phyloP scores from a whole-genome alignment of 2,329 filamentous ascomycete species.

The Aspergillus texensis region DNA sequence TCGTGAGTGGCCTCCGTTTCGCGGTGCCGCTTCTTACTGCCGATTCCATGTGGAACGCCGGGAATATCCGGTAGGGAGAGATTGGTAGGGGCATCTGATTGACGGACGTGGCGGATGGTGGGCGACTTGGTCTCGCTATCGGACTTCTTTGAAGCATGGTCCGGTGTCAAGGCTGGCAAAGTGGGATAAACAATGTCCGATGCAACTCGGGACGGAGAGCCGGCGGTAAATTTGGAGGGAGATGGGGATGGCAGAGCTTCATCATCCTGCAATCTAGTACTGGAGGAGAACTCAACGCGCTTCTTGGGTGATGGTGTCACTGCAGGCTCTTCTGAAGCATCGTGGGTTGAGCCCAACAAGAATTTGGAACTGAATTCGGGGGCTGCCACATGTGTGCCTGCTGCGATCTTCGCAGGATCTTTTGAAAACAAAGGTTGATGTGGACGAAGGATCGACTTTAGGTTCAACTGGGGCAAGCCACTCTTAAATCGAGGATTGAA shows the following conservation, averaged over 20 bases:
- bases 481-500: slow-evolving; percentile 49
- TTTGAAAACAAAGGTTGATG: slow-evolving; percentile 61
- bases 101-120: slow-evolving; percentile 46
- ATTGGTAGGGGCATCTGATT: slow-evolving; percentile 29
- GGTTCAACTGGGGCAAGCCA: slow-evolving; percentile 54
- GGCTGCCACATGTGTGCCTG: slow-evolving; percentile 56
- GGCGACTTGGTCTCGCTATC: slow-evolving; percentile 26
- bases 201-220: slow-evolving; percentile 21
- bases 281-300: slow-evolving; percentile 78
- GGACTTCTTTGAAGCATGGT: slow-evolving; percentile 24
- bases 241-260: slow-evolving; percentile 40
- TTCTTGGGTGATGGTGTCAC: slow-evolving; percentile 76
- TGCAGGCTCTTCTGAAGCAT: slow-evolving; percentile 33
- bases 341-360: slow-evolving; percentile 42
- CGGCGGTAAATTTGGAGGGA: slow-evolving; percentile 41
- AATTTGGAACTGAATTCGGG: slow-evolving; percentile 53
- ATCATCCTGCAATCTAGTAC: slow-evolving; percentile 55
- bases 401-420: slow-evolving; percentile 61
- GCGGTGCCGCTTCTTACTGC: slow-evolving; percentile 40
- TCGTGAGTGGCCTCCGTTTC: slow-evolving; percentile 25
- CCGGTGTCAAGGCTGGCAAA: slow-evolving; percentile 42
- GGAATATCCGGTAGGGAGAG: slow-evolving; percentile 32
- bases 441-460: slow-evolving; percentile 67
- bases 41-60: slow-evolving; percentile 42
- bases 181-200: slow-evolving; percentile 41